Conservation (phyloP, 306 rosid genomes). For the Sicyos edulis region DNA sequence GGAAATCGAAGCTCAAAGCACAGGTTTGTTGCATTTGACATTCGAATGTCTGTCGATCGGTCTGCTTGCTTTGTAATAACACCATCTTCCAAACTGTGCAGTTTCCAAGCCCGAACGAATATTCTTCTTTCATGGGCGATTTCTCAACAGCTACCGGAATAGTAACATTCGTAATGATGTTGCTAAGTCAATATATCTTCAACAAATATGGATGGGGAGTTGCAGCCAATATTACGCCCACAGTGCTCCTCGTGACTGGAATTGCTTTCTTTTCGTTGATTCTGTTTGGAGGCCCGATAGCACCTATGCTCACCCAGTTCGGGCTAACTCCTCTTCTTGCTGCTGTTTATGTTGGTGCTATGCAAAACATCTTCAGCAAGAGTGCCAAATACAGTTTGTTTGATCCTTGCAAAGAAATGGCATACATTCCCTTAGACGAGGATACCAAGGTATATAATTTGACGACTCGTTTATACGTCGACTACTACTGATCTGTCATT, state of each 20-base stretch:
- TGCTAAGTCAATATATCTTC: constrained; percentile 74
- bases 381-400: constrained; percentile 97
- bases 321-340: constrained; percentile 98
- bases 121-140: constrained; percentile 95
- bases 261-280: constrained; percentile 80
- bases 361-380: constrained; percentile 99
- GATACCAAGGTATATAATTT: constrained; percentile 22
- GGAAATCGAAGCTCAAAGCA: constrained; percentile 99
- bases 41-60: constrained; percentile 14
- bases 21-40: constrained; percentile 46
- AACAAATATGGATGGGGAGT: constrained; percentile 93
- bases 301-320: constrained; percentile 51
- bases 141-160: constrained; percentile 92
- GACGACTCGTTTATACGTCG: too few species aligned
- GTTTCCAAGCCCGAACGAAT: constrained; percentile 97
- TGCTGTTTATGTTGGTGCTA: constrained; percentile 92
- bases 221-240: constrained; percentile 87
- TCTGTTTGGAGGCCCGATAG: constrained; percentile 65
- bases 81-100: constrained; percentile 24
- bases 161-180: constrained; percentile 88
- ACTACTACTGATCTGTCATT: background rate
- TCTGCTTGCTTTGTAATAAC: background rate
- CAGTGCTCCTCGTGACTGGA: constrained; percentile 82
- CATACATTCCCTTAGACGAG: constrained; percentile 95
- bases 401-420: constrained; percentile 99